phyloP scores from a whole-genome alignment of 495 filamentous ascomycete genomes.

The Corynascus novoguineensis region DNA sequence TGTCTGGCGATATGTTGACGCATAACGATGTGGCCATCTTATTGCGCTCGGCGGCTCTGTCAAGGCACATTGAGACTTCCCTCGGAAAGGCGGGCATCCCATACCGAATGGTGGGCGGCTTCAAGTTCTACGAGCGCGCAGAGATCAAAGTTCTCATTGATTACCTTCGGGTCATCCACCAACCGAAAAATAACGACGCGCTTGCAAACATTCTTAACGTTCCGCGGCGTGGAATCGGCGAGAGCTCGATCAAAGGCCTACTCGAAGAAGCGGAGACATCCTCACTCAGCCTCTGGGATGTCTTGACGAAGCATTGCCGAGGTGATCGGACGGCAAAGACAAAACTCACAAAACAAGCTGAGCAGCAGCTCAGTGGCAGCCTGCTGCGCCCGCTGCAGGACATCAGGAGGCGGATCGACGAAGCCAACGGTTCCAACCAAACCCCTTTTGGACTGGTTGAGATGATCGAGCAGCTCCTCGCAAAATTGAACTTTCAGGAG shows the following conservation, averaged over 20 bases:
- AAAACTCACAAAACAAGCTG: slow-evolving; percentile 60
- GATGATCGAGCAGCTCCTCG: slow-evolving; percentile 69
- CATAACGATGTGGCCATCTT: slow-evolving; percentile 81
- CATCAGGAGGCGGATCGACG: slow-evolving; percentile 58
- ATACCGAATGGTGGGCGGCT: slow-evolving; percentile 90
- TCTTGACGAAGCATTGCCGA: slow-evolving; percentile 64
- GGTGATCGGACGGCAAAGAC: slow-evolving; percentile 61
- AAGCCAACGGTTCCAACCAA: slow-evolving; percentile 24
- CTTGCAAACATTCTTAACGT: slow-evolving; percentile 79
- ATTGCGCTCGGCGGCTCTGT: slow-evolving; percentile 76
- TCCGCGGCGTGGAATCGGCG: slow-evolving; percentile 76
- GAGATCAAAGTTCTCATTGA: slow-evolving; percentile 89
- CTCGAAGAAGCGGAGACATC: slow-evolving; percentile 68
- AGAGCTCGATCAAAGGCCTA: slow-evolving; percentile 65
- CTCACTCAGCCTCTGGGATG: slow-evolving; percentile 66
- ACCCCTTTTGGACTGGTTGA: slow-evolving; percentile 53
- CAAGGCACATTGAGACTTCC: slow-evolving; percentile 75
- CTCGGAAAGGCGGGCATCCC: slow-evolving; percentile 81
- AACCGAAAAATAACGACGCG: slow-evolving; percentile 86
- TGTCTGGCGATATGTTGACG: slow-evolving; percentile 67
- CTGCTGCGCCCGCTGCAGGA: slow-evolving; percentile 49
- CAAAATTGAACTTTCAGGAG: slow-evolving; percentile 65
- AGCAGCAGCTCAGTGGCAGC: slow-evolving; percentile 47
- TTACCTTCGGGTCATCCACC: slow-evolving; percentile 80
- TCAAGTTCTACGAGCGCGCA: slow-evolving; percentile 83